phyloP scores from a whole-genome alignment of 2,329 filamentous ascomycete genomes.

The Geosmithia flava region DNA sequence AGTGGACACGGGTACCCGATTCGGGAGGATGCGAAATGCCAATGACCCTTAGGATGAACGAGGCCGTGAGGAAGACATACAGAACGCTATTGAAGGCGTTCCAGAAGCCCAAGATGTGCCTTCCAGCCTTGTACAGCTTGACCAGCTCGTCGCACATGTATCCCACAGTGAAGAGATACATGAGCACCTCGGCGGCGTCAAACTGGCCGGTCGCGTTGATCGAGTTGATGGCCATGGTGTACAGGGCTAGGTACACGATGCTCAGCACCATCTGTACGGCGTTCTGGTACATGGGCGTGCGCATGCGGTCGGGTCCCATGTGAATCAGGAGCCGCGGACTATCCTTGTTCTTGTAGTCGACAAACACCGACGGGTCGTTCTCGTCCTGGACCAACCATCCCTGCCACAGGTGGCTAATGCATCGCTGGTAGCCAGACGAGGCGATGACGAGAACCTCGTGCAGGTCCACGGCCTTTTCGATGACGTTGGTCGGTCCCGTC shows the following conservation, averaged over 20 bases:
- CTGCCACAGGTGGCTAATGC: constrained; percentile 82
- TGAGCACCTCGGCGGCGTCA: constrained; percentile 67
- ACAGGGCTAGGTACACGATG: constrained; percentile 70
- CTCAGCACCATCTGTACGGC: constrained; percentile 76
- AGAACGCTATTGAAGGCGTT: constrained; percentile 84
- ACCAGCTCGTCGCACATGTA: constrained; percentile 79
- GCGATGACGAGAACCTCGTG: constrained; percentile 84
- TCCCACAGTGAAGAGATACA: constrained; percentile 85
- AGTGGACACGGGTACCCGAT: constrained; percentile 34
- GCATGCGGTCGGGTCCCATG: constrained; percentile 89
- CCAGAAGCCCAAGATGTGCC: constrained; percentile 90
- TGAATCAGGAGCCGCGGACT: constrained; percentile 69
- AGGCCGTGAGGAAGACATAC: constrained; percentile 67
- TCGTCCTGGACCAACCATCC: constrained; percentile 98
- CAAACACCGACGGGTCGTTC: constrained; percentile 75
- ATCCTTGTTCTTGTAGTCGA: constrained; percentile 75
- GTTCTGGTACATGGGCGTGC: constrained; percentile 87
- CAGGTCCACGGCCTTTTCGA: constrained; percentile 87
- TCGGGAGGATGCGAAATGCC: constrained; percentile 53
- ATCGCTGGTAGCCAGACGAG: constrained; percentile 91
- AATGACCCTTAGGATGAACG: constrained; percentile 66
- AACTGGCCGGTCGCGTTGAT: constrained; percentile 78
- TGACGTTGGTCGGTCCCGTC: constrained; percentile 69
- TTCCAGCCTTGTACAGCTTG: constrained; percentile 91
- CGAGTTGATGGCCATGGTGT: constrained; percentile 86